Evolutionary conservation across 2,329 filamentous ascomycete species (phyloP).

Genomic region (Epichloe gansuensis): DNA sequence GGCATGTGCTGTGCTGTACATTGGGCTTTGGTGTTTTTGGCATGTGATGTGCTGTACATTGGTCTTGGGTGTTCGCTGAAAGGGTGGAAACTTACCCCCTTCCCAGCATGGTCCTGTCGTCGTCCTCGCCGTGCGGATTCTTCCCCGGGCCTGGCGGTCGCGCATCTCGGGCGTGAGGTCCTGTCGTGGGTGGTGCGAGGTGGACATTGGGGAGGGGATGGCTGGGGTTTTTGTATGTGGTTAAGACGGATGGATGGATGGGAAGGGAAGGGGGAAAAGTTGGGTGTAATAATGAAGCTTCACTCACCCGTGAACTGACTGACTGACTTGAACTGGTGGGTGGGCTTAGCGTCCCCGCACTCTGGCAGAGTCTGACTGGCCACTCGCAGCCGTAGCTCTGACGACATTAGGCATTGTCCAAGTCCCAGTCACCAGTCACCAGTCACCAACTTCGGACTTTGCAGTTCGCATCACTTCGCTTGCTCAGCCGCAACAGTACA

Average conservation of each 20-base stretch:
- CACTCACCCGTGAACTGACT: too few relatives aligned
- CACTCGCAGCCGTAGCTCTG: not conserved
- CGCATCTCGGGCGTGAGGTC: conserved; percentile 34
- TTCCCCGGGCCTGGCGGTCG: conserved; percentile 47
- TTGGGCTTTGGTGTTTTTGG: not conserved
- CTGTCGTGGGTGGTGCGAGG: not conserved
- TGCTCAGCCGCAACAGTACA: too few relatives aligned
- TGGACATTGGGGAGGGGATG: not conserved
- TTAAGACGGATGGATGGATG: too few relatives aligned
- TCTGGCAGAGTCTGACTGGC: not conserved
- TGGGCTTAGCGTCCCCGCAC: too few relatives aligned
- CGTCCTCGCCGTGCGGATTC: conserved; percentile 31
- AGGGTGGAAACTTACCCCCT: not conserved
- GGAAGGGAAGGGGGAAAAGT: too few relatives aligned
- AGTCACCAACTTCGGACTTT: too few relatives aligned
- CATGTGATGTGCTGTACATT: too few relatives aligned
- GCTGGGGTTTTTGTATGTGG: too few relatives aligned
- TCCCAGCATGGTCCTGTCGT: not conserved
- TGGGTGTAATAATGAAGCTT: too few relatives aligned
- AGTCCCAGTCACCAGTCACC: too few relatives aligned
- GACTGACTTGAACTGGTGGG: too few relatives aligned
- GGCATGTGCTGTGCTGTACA: too few relatives aligned
- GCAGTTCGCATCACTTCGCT: not conserved
- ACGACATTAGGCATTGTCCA: not conserved
- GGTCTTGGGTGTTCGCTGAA: not conserved